A percentile compares a stretch with the other conserved stretches of the same genome.
Evolutionary conservation across 257 asterid species (phyloP).

Genomic region (Thymus quinquecostatus): DNA sequence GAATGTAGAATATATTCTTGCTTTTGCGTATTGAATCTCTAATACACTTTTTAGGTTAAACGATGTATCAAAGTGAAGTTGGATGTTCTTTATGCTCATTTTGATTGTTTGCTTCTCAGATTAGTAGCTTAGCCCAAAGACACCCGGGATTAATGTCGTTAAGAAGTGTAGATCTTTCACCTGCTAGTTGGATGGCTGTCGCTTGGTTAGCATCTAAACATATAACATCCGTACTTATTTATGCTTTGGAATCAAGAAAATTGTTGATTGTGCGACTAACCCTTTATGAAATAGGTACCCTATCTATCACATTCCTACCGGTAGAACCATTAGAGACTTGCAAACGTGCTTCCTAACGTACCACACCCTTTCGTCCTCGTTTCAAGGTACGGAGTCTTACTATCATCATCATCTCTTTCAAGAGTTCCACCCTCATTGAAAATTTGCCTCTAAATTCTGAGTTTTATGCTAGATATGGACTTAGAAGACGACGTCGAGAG

Average conservation of each 20-base stretch:
- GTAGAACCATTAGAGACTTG: slow-evolving; percentile 58
- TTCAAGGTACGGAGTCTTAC: slow-evolving; percentile 54
- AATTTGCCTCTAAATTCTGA: neutral
- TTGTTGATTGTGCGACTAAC: neutral
- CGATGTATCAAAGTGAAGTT: neutral
- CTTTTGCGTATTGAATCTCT: slow-evolving; percentile 22
- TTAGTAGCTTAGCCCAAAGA: slow-evolving; percentile 50
- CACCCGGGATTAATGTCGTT: slow-evolving; percentile 67
- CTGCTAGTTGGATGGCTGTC: slow-evolving; percentile 93
- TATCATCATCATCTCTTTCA: neutral
- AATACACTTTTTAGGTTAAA: neutral
- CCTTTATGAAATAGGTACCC: slow-evolving; percentile 60
- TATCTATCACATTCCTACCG: slow-evolving; percentile 76
- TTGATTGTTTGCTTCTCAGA: slow-evolving; percentile 40
- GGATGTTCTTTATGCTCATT: slow-evolving; percentile 15
- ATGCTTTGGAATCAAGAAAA: neutral
- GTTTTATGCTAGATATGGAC: slow-evolving; percentile 38
- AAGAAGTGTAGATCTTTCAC: slow-evolving; percentile 79
- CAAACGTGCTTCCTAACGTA: slow-evolving; percentile 77
- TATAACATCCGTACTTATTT: neutral
- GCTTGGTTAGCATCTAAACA: slow-evolving; percentile 61
- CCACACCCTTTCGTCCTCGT: slow-evolving; percentile 81
- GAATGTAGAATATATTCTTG: slow-evolving; percentile 40
- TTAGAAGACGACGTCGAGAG: slow-evolving; percentile 35
- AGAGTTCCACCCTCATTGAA: neutral